Evolutionary conservation across 257 asterid genomes (phyloP).

Genomic region (Lycium ferocissimum): DNA sequence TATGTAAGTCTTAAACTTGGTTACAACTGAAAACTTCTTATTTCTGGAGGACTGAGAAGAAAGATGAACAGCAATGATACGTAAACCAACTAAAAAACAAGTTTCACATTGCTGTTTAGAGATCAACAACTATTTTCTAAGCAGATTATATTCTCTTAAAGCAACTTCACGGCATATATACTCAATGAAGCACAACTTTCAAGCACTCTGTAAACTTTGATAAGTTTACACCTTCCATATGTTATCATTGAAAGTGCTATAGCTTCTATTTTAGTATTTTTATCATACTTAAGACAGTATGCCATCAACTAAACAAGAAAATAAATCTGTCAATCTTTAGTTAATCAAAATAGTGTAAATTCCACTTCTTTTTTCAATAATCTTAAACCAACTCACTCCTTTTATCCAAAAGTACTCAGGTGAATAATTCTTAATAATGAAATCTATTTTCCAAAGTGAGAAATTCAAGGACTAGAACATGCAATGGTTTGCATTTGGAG

Average conservation of each 20-base stretch:
- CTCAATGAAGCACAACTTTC: conserved; percentile 17
- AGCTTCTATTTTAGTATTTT: conserved; percentile 2
- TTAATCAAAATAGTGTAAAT: not conserved
- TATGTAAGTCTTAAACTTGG: conserved; percentile 1
- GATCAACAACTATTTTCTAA: not conserved
- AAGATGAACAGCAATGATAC: not conserved
- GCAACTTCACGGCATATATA: not conserved
- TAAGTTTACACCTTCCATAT: not conserved
- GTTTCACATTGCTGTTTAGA: conserved; percentile 18
- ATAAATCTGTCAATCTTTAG: not conserved
- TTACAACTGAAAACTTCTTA: conserved; percentile 10
- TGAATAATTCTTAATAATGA: not conserved
- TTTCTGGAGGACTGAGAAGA: conserved; percentile 7
- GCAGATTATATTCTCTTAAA: not conserved
- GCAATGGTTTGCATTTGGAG: not conserved
- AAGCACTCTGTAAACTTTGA: not conserved
- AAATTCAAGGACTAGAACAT: not conserved
- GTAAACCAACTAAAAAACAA: not conserved
- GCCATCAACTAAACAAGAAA: conserved; percentile 22
- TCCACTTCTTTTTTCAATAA: not conserved
- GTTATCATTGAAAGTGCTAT: not conserved
- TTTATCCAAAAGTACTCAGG: not conserved
- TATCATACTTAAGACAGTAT: not conserved
- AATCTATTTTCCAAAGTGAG: not conserved
- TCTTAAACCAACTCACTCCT: not conserved